Conservation (phyloP, 2,329 filamentous ascomycete species). For the Cladobotryum protrusum region DNA sequence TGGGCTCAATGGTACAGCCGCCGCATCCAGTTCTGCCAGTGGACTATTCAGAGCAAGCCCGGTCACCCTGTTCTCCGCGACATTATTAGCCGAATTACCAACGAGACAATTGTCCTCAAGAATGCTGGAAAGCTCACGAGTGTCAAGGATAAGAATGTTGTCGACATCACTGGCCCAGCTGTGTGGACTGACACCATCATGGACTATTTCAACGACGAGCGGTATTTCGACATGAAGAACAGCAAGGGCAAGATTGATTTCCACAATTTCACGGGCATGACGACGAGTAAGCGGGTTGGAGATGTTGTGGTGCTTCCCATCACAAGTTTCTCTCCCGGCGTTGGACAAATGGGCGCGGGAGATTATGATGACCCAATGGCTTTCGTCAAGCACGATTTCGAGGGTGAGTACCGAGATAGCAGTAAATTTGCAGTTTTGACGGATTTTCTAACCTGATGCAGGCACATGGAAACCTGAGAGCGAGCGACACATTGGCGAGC, state of each 20-base stretch:
- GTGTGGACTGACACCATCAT: conserved; percentile 93
- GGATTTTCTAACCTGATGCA: conserved; percentile 27
- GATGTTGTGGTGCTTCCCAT: conserved; percentile 93
- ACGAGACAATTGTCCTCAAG: conserved; percentile 72
- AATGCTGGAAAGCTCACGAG: conserved; percentile 55
- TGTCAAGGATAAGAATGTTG: conserved; percentile 62
- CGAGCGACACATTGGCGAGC: conserved; percentile 61
- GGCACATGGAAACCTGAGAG: conserved; percentile 71
- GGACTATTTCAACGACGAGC: conserved; percentile 84
- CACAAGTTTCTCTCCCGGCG: conserved; percentile 93
- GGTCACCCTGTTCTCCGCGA: conserved; percentile 89
- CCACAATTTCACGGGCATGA: conserved; percentile 85
- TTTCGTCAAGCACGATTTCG: conserved; percentile 94
- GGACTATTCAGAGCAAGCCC: conserved; percentile 95
- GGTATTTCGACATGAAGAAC: conserved; percentile 75
- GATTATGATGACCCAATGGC: conserved; percentile 91
- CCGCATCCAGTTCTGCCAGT: conserved; percentile 96
- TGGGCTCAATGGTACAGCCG: conserved; percentile 96
- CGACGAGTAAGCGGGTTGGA: conserved; percentile 74
- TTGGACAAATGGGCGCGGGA: conserved; percentile 85
- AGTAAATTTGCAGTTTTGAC: conserved; percentile 13
- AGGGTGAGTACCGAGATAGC: conserved; percentile 54
- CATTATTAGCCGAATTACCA: conserved; percentile 78
- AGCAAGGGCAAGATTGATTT: conserved; percentile 73
- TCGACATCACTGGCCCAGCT: conserved; percentile 91